phyloP scores from a whole-genome alignment of 2,329 filamentous ascomycete genomes.

The Cladosporium sp. region DNA sequence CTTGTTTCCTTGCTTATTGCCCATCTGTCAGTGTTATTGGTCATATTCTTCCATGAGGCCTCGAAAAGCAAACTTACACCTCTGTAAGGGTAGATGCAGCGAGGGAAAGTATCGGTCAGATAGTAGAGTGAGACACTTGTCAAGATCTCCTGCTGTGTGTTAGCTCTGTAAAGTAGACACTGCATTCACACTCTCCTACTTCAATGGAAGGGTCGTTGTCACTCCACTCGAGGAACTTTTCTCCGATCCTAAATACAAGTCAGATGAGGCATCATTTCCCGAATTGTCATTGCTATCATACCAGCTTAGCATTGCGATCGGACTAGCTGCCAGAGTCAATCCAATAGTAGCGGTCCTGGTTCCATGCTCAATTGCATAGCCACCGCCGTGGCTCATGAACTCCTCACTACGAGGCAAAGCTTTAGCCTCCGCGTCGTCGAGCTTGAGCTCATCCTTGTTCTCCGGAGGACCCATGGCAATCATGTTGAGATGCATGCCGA shows the following conservation, averaged over 20 bases:
- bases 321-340: slow-evolving; percentile 49
- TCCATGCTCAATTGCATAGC: slow-evolving; percentile 51
- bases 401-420: slow-evolving; percentile 35
- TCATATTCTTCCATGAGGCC: neutral
- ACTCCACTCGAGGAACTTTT: slow-evolving; percentile 53
- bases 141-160: slow-evolving; percentile 37
- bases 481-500: slow-evolving; percentile 25
- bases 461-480: slow-evolving; percentile 20
- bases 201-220: slow-evolving; percentile 40
- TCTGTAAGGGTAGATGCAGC: slow-evolving; percentile 48
- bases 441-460: slow-evolving; percentile 20
- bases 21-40: neutral
- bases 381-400: slow-evolving; percentile 42
- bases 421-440: slow-evolving; percentile 34
- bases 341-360: slow-evolving; percentile 56
- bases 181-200: slow-evolving; percentile 11
- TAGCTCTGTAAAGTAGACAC: neutral
- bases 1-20: neutral
- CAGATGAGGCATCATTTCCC: neutral
- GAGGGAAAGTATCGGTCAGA: slow-evolving; percentile 48
- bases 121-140: slow-evolving; percentile 50
- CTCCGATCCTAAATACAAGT: slow-evolving; percentile 42
- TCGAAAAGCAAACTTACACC: slow-evolving; percentile 18
- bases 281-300: neutral
- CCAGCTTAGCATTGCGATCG: slow-evolving; percentile 56